phyloP scores from a whole-genome alignment of 345 rosid genomes.

The Aurinia saxatilis region DNA sequence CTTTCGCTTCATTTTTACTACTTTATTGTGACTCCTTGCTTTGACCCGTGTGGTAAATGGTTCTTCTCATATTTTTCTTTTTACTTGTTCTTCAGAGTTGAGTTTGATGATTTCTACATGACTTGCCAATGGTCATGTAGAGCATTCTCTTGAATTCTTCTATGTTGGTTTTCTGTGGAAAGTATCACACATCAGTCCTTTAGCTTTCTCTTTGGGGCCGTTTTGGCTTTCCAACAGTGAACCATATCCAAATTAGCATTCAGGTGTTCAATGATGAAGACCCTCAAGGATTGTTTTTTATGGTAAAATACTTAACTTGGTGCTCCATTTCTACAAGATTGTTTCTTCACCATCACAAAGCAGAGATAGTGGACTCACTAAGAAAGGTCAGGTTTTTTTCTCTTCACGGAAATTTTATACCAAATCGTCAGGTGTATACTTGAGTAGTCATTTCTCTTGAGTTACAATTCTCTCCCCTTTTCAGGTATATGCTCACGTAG shows the following conservation, averaged over 20 bases:
- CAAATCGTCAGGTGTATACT: background rate
- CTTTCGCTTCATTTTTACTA: background rate
- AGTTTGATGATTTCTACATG: slow-evolving; percentile 85
- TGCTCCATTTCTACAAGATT: slow-evolving; percentile 46
- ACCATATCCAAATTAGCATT: slow-evolving; percentile 62
- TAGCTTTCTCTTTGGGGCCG: background rate
- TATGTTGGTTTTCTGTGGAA: slow-evolving; percentile 98
- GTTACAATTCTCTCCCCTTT: slow-evolving; percentile 2
- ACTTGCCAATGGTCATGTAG: slow-evolving; percentile 92
- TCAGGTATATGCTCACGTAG: slow-evolving; percentile 75
- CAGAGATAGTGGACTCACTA: slow-evolving; percentile 62
- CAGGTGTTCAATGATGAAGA: slow-evolving; percentile 95
- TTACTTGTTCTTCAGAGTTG: slow-evolving; percentile 44
- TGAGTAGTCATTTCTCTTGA: background rate
- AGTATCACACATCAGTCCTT: slow-evolving; percentile 35
- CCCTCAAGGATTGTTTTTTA: slow-evolving; percentile 62
- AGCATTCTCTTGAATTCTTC: slow-evolving; percentile 86
- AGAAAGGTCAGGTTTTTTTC: slow-evolving; percentile 52
- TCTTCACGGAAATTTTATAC: background rate
- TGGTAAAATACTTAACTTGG: slow-evolving; percentile 3
- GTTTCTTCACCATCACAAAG: slow-evolving; percentile 90
- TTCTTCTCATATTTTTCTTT: background rate
- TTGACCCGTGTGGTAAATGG: slow-evolving; percentile 6
- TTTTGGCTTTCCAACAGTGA: background rate
- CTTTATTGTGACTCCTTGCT: background rate